Base-by-base conservation (phyloP, 495 filamentous ascomycete species). In the Daldinia decipiens region DNA sequence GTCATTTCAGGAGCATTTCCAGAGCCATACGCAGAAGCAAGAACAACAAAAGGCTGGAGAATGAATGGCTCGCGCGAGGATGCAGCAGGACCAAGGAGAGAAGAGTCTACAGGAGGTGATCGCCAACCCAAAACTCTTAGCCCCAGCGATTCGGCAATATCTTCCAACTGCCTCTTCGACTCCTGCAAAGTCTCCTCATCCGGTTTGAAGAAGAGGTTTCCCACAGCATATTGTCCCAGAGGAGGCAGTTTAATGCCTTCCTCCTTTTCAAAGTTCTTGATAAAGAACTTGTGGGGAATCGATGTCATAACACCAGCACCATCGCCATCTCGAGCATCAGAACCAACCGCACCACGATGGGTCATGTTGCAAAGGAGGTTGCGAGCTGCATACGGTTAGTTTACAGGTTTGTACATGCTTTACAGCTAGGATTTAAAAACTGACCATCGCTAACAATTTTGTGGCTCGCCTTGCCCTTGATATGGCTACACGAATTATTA, bases 351-450 rank as follows among this genome's bases (percentile, higher is more conserved):
- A 83, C 95, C 95, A 78, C 95, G 91, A 84, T 99, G 95, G 87
- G 95, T 98, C 95, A 99, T 99, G 86, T 99, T 99, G 84, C 96
- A 99, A 62, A 99, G 89, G 47, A 99, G 86, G 79, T 93, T 95
- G 67, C 93, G 91, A 58, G 95, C 93, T 96, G 74, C 17, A 17
- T 11, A 40, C 15, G n/a, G 62, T 74, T 73, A 77, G 74, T 24
- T 32, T 64, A 27, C 9, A 17, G n/a, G 26, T 52, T 9, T 26
- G 3, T 13, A 17, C 1, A 26, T 32, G 26, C 13, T 19, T 17
- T 32, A 21, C 51, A 45, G 2, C 9, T 7, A 65, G 11, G 11
- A 73, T 61, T 75, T 38, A 43, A 19, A 19, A 70, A 80, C 90
- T 82, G 85, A 97, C 93, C 95, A 98, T 99, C 95, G 84, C 93